Base-by-base conservation (phyloP, 192 early-diverging fungal genomes). In the Umbelopsis isabellina region DNA sequence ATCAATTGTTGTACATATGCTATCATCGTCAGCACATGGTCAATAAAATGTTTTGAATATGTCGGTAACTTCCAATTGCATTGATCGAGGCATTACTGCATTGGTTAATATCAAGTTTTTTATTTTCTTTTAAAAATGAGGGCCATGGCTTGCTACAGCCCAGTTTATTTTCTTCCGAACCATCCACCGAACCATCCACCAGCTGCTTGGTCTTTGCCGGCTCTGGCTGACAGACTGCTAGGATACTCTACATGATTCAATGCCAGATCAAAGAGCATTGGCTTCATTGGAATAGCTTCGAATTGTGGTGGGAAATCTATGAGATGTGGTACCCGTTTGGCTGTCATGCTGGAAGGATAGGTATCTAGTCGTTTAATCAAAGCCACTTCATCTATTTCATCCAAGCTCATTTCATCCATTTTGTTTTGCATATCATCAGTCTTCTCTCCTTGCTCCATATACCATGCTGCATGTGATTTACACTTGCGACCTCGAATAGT, bases 231-330 rank as follows among this genome's bases (percentile, higher is more conserved):
- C 11, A 73, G 41, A 45, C 68, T 47, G 21, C 65, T 58, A 7
- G 86, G 85, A 65, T 85, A 93, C 27, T 91, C 81, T 52, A 94
- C 79, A 41, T 84, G 79, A 73, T 88, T 90, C 72, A 80, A 88
- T 3, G 91, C 91, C 46, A 94, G 78, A 68, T 94, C 92, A 83
- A 92, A 92, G 70, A 92, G 91, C 45, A 94, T 69, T 1, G 92
- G 92, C 73, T 94, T 94, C 25, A 81, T 81, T 3, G 90, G 83
- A 49, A 91, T 86, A 21, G 90, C 83, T 49, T 82, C 70, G 46
- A 92, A 79, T 45, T 66, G 23, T 8, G 92, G 91, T 11, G 91
- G 90, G 64, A 92, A 87, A n/a, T 84, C 81, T 46, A 91, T 80
- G 44, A 94, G 74, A 68, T 85, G 79, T 21, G 89, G 84, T 35